phyloP scores from a whole-genome alignment of 805 yeast genomes.

The Kuraishia hungarica region DNA sequence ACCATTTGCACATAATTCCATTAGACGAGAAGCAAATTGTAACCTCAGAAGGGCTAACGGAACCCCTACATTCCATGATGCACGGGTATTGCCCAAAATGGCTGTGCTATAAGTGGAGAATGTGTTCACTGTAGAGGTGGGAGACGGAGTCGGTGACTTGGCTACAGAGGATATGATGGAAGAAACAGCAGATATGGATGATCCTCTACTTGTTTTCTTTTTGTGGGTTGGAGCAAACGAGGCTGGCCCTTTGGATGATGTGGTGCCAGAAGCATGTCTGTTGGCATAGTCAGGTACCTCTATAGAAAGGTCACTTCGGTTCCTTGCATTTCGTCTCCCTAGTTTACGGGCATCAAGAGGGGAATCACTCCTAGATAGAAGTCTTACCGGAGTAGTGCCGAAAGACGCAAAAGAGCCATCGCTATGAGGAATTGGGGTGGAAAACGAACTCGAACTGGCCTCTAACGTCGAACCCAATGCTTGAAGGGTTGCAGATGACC shows the following conservation, averaged over 20 bases:
- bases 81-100: neutral
- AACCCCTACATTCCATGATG: neutral
- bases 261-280: neutral
- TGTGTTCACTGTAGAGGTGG: neutral
- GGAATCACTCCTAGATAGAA: neutral
- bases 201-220: constrained; percentile 24
- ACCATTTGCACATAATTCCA: neutral
- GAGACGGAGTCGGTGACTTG: neutral
- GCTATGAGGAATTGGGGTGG: neutral
- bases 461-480: neutral
- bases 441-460: neutral
- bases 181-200: constrained; percentile 22
- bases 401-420: constrained; percentile 1
- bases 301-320: neutral
- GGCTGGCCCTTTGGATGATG: neutral
- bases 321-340: neutral
- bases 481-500: neutral
- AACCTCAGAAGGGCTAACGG: neutral
- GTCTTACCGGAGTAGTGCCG: neutral
- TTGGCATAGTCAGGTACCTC: neutral
- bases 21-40: neutral
- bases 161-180: constrained; percentile 24
- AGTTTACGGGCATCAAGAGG: constrained; percentile 1
- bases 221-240: constrained; percentile 8
- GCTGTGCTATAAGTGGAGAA: neutral